Conservation (phyloP, 225 moss, liverwort and hornwort genomes). For the Neckera pumila region DNA sequence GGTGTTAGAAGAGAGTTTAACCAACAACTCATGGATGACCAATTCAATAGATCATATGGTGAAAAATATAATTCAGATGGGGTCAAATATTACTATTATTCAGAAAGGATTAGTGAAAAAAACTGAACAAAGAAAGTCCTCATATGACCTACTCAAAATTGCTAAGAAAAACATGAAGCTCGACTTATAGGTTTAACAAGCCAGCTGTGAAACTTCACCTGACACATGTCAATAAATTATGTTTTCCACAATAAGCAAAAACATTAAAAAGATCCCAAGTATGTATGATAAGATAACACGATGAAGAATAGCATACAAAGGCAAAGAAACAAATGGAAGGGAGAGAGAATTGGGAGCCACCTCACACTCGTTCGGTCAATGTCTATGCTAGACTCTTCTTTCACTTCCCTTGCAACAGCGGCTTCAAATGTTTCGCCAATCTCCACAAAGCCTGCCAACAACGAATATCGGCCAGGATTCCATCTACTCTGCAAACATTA, state of each 20-base stretch:
- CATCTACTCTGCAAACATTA: conserved; percentile 66
- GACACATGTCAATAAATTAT: not conserved
- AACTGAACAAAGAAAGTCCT: not conserved
- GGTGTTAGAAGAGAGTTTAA: not conserved
- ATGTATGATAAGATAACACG: not conserved
- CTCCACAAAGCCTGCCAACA: conserved; percentile 90
- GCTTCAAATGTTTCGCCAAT: conserved; percentile 92
- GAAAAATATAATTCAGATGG: not conserved
- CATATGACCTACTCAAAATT: not conserved
- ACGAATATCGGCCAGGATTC: conserved; percentile 77
- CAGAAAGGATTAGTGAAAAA: not conserved
- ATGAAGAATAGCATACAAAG: not conserved
- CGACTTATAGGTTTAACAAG: not conserved
- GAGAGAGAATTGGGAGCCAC: conserved; percentile 10
- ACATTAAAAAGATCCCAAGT: not conserved
- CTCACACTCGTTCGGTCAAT: conserved; percentile 65
- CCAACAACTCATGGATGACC: not conserved
- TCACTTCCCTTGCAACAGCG: conserved; percentile 82
- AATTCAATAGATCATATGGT: not conserved
- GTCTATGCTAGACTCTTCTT: conserved; percentile 78
- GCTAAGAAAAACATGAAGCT: not conserved
- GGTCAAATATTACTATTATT: not conserved
- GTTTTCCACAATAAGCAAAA: not conserved
- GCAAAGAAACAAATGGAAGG: not conserved
- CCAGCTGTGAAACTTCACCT: not conserved